Percentiles rank a stretch among this genome's conserved stretches.
These are phyloP conservation scores for Cordyceps cateniannulata DNA, from an alignment of 2,329 filamentous ascomycete genomes.

Conservation along the genomic window DNA sequence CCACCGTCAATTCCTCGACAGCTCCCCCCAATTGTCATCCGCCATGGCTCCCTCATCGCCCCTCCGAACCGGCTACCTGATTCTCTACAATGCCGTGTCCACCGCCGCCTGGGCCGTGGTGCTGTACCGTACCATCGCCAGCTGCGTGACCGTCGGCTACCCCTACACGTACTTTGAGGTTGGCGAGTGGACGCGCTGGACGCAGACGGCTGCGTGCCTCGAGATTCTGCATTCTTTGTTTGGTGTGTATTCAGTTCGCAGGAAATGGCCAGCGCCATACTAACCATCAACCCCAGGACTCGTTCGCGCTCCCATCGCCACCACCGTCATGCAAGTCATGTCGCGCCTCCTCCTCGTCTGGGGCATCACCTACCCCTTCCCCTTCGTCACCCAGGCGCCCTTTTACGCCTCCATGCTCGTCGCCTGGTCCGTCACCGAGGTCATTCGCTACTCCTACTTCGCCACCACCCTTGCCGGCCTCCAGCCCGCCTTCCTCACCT, in stretches of 20 bases:
- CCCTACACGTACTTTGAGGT: conserved; percentile 53
- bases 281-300: conserved; percentile 42
- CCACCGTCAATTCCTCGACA: background rate
- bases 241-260: conserved; percentile 54
- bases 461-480: conserved; percentile 60
- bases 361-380: conserved; percentile 72
- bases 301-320: conserved; percentile 77
- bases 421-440: conserved; percentile 87
- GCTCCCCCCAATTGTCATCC: background rate
- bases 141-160: conserved; percentile 49
- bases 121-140: conserved; percentile 57
- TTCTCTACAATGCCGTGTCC: conserved; percentile 77
- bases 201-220: conserved; percentile 75
- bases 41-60: conserved; percentile 22
- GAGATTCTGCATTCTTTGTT: conserved; percentile 77
- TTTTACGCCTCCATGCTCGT: conserved; percentile 72
- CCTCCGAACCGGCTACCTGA: conserved; percentile 62
- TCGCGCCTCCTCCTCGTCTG: conserved; percentile 85
- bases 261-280: too few species aligned
- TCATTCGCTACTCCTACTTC: conserved; percentile 90
- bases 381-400: conserved; percentile 51
- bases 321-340: conserved; percentile 84
- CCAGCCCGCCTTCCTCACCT: conserved; percentile 62
- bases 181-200: conserved; percentile 66
- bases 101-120: conserved; percentile 73